A percentile compares a stretch with the other conserved stretches of the same genome.
phyloP scores from a whole-genome alignment of 805 yeast genomes.

The Kazachstania viticola region DNA sequence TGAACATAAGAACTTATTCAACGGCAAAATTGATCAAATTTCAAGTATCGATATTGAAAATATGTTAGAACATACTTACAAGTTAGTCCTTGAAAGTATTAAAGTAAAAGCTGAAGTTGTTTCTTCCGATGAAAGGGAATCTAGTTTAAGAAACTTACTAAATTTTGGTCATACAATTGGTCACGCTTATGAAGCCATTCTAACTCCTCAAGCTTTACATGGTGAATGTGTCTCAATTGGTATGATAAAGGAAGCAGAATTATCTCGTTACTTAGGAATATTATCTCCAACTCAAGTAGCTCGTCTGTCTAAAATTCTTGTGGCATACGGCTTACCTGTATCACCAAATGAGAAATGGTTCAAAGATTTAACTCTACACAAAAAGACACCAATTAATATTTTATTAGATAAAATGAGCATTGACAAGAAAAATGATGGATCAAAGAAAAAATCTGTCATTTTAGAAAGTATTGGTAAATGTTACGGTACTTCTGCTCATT shows the following conservation, averaged over 20 bases:
- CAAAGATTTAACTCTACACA: slow-evolving; percentile 54
- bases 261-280: slow-evolving; percentile 83
- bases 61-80: slow-evolving; percentile 62
- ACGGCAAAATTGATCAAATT: slow-evolving; percentile 17
- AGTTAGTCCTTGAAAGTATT: slow-evolving; percentile 75
- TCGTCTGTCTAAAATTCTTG: slow-evolving; percentile 68
- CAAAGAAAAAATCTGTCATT: slow-evolving; percentile 76
- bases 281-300: slow-evolving; percentile 91
- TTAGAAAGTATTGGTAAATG: slow-evolving; percentile 81
- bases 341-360: slow-evolving; percentile 63
- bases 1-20: slow-evolving; percentile 4
- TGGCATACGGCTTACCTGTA: slow-evolving; percentile 79
- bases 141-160: slow-evolving; percentile 80
- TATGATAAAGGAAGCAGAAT: slow-evolving; percentile 87
- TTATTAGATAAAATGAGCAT: slow-evolving; percentile 81
- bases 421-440: slow-evolving; percentile 93
- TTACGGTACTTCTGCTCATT: slow-evolving; percentile 77
- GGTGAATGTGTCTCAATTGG: slow-evolving; percentile 99
- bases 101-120: slow-evolving; percentile 91
- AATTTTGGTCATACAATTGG: slow-evolving; percentile 97
- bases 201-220: slow-evolving; percentile 91
- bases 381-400: slow-evolving; percentile 63
- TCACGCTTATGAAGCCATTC: slow-evolving; percentile 95
- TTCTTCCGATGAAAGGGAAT: slow-evolving; percentile 87
- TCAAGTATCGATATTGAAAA: slow-evolving; percentile 52